Evolutionary conservation across 1,284 basidiomycete genomes (phyloP), one percentile per base, ranked within the genome.

Genomic region (Cryptococcus sp.): DNA sequence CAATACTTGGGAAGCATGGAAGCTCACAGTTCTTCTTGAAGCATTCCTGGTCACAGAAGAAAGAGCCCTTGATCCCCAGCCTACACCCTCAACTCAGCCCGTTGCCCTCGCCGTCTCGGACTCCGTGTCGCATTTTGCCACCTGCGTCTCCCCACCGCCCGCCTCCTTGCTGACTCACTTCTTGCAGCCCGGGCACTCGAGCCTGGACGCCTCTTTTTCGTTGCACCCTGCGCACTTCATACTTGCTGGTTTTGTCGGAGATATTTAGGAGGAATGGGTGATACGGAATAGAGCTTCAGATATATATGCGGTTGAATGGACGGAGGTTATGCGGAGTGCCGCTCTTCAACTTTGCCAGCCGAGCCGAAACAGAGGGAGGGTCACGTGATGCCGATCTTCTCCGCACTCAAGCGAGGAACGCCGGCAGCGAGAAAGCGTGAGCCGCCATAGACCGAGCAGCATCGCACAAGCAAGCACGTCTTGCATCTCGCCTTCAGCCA

Each of bases 1-100:
- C 16, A n/a, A n/a, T n/a, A n/a, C n/a, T n/a, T n/a, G n/a, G n/a
- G n/a, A n/a, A 33, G 28, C 9, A 33, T 5, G 28, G 4, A 7
- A 13, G 65, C 77, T 65, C 56, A 77, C 78, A 79, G 63, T 67
- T 76, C 57, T 68, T 70, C 68, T 79, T 78, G 70, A 79, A 79
- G 60, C 78, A 79, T 38, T 68, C 71, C 61, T 79, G 78, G 58
- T 78, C 76, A 57, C 76, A 77, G 71, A 78, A 79, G 66, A 75
- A 79, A 46, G 72, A 75, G 21, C 76, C 77, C 11, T 66, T 64
- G 53, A 79, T 78, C 23, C 76, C 76, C 24, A 79, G 63, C 59
- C 77, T 77, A 54, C 18, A 42, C 15, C 5, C 42, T 12, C 16
- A 15, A n/a, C 12, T 47, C 23, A 51, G 37, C 23, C 42, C 43